Evolutionary conservation across 164 flowering plant species (phyloP), one percentile per base, ranked within the genome.

Genomic region (Vitis vinifera): DNA sequence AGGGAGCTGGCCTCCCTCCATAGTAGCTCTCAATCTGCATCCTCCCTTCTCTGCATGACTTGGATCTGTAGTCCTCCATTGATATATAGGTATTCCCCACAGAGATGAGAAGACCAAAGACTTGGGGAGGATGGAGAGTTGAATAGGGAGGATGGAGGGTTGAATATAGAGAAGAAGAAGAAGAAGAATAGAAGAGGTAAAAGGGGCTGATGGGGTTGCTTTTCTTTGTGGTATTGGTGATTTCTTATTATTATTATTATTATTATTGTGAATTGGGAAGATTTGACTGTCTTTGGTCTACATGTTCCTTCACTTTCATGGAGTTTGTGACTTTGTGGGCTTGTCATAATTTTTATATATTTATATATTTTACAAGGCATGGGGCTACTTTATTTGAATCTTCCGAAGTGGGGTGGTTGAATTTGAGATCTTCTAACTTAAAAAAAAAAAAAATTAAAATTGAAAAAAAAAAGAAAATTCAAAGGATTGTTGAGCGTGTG

Each of bases 41-140:
- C 71, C 79, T 72, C 30, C 73, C 80, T 65, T 80, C 86, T 23
- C 68, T 82, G 70, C 74, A 84, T 10, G 90, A 84, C 57, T 75
- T 86, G 51, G 91, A 89, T 86, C 90, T 88, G 71, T 67, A 82
- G 51, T 80, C 80, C 67, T 76, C 88, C 90, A 88, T 88, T 11
- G 55, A 55, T 29, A 55, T 13, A 55, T 13, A 4, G 57, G 57
- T 55, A 16, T 55, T 16, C 58, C 58, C 15, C 15, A 55, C 10
- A 55, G 11, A 55, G 58, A n/a, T 59, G 49, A 48, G 47, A n/a
- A 30, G 31, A 52, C n/a, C 14, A 16, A 11, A 57, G 3, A 8
- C 15, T n/a, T 47, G 52, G 16, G 48, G 52, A 31, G 13, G 53
- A 29, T 0, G 13, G 19, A 10, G 29, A 63, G 66, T 31, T 31